Evolutionary conservation across 2,329 filamentous ascomycete species (phyloP).

Genomic region (Ophiocordyceps australis): DNA sequence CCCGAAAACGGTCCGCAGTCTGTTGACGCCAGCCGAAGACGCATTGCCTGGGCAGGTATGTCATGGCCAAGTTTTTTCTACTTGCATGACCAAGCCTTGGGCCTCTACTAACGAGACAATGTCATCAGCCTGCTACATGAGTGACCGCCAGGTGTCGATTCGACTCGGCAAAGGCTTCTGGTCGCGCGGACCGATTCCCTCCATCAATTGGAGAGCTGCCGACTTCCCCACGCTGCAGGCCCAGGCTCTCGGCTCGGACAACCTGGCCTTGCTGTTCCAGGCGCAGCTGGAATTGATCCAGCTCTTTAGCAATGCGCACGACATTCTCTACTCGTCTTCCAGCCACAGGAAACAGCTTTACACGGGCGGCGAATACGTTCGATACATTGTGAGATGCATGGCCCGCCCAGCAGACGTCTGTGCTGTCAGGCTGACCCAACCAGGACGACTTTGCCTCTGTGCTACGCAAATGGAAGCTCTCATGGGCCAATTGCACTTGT

Average conservation of each 20-base stretch:
- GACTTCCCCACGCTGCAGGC: constrained; percentile 51
- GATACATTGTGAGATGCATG: constrained; percentile 34
- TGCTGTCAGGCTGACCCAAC: too few relatives aligned
- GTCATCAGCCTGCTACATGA: constrained; percentile 38
- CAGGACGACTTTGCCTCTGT: constrained; percentile 50
- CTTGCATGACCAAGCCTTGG: neutral
- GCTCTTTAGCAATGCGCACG: constrained; percentile 56
- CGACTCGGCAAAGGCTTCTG: constrained; percentile 56
- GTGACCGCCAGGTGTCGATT: constrained; percentile 50
- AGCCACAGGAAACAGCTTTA: constrained; percentile 52
- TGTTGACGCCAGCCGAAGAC: constrained; percentile 39
- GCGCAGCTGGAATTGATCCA: constrained; percentile 55
- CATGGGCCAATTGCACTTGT: constrained; percentile 50
- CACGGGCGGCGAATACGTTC: constrained; percentile 53
- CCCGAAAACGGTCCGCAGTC: constrained; percentile 40
- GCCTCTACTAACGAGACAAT: too few relatives aligned
- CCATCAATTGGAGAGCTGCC: constrained; percentile 43
- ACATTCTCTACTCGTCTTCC: constrained; percentile 55
- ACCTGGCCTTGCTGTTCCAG: constrained; percentile 51
- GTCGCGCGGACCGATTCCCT: constrained; percentile 51
- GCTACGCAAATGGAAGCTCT: constrained; percentile 52
- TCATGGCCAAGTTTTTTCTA: too few relatives aligned
- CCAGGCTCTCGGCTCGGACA: constrained; percentile 38
- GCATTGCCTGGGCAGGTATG: constrained; percentile 47
- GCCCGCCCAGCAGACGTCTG: neutral